Evolutionary conservation across 1,284 basidiomycete species (phyloP), one percentile per base, ranked within the genome.

Genomic region (Trichosporon asahii): DNA sequence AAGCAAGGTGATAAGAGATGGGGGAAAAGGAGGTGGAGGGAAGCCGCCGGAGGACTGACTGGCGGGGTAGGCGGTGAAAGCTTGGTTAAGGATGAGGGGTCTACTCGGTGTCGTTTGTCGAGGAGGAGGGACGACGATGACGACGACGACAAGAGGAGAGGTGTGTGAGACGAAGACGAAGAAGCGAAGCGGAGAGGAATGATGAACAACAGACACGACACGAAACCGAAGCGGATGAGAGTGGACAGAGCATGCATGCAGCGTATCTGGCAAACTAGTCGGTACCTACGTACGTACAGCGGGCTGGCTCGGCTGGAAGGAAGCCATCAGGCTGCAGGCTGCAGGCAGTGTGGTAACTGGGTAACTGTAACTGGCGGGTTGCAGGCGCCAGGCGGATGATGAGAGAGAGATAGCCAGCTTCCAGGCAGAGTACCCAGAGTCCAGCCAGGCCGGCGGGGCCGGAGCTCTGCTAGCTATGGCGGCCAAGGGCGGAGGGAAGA

Each of bases 331-430:
- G 55, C 55, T 60, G 12, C 55, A 60, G 55, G 55, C 55, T 31
- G 2, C 27, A 31, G 27, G 55, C 27, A 18, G 55, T 60, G 55
- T 60, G 55, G 55, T 23, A 31, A 18, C 55, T 31, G 55, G 55
- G 55, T 23, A 53, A 53, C 49, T 53, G 49, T 53, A 53, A 53
- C 49, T 53, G 49, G 49, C 49, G 49, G 49, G 49, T 53, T 25
- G 49, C 49, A 53, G 49, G 21, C n/a, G 49, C 21, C 23, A 25
- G 49, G 49, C 49, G 49, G 49, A 53, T 53, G 49, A 53, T 53
- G 49, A 53, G 49, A 53, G 49, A 18, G 49, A 21, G 49, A 53
- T 53, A 53, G 49, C 49, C 49, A 53, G 49, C n/a, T 53, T 18
- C 49, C 49, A 53, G 49, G 21, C 49, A 53, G 49, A 53, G 49